phyloP scores from a whole-genome alignment of 192 early-diverging fungal species.

The Spinellus fusiger region DNA sequence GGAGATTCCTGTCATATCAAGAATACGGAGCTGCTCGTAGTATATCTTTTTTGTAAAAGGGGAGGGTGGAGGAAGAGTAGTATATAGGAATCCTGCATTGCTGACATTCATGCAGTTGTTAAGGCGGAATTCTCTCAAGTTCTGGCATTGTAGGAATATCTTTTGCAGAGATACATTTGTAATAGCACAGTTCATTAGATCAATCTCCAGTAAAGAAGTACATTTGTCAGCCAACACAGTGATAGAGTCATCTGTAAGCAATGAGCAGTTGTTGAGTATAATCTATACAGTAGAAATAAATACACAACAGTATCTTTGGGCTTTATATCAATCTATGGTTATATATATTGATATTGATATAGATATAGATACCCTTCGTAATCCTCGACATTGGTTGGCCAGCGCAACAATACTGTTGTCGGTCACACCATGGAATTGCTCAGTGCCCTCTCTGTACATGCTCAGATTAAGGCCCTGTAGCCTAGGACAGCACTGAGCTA shows the following conservation, averaged over 20 bases:
- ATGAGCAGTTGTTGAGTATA: constrained; percentile 46
- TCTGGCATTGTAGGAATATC: constrained; percentile 37
- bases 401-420: constrained; percentile 38
- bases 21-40: constrained; percentile 47
- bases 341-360: neutral
- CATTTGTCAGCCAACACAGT: constrained; percentile 44
- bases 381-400: constrained; percentile 36
- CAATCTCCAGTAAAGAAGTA: constrained; percentile 47
- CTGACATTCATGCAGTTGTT: constrained; percentile 21
- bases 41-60: neutral
- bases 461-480: constrained; percentile 52
- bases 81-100: constrained; percentile 36
- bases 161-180: constrained; percentile 37
- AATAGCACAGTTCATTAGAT: constrained; percentile 48
- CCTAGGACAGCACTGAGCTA: constrained; percentile 40
- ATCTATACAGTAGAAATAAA: constrained; percentile 33
- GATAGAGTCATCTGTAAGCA: constrained; percentile 41
- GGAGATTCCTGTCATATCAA: constrained; percentile 43
- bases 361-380: constrained; percentile 40
- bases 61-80: constrained; percentile 6
- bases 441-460: constrained; percentile 31
- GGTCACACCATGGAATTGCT: constrained; percentile 7
- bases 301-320: neutral
- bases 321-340: neutral
- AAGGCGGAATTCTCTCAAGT: constrained; percentile 49